phyloP scores from a whole-genome alignment of 805 yeast species.

The Barnettozyma sp. region DNA sequence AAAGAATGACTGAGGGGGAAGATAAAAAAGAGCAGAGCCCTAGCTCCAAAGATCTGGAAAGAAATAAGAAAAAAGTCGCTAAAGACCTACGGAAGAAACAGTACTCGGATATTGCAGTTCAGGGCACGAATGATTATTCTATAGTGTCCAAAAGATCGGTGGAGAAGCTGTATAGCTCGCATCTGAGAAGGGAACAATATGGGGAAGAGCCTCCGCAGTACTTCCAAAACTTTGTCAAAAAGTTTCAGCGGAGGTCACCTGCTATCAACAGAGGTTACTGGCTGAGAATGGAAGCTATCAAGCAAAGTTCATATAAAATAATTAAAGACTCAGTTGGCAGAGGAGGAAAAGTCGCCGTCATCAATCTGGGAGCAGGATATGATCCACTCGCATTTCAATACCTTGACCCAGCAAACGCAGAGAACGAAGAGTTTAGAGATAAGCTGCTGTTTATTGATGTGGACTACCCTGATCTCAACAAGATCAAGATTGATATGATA shows the following conservation, averaged over 20 bases:
- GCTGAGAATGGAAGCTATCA: slow-evolving; percentile 68
- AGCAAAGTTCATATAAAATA: slow-evolving; percentile 44
- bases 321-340: slow-evolving; percentile 24
- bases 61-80: slow-evolving; percentile 24
- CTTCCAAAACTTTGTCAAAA: slow-evolving; percentile 62
- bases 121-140: slow-evolving; percentile 78
- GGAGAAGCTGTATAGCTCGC: slow-evolving; percentile 47
- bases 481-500: slow-evolving; percentile 49
- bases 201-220: slow-evolving; percentile 32
- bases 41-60: slow-evolving; percentile 8
- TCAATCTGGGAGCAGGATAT: slow-evolving; percentile 78
- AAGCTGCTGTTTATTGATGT: slow-evolving; percentile 53
- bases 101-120: slow-evolving; percentile 62
- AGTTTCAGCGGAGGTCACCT: slow-evolving; percentile 65
- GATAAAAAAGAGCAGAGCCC: slow-evolving; percentile 2
- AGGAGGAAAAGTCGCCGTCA: slow-evolving; percentile 33
- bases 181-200: slow-evolving; percentile 15
- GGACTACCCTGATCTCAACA: slow-evolving; percentile 66
- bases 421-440: slow-evolving; percentile 26
- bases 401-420: slow-evolving; percentile 28
- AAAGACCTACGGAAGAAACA: slow-evolving; percentile 41
- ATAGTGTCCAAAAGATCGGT: slow-evolving; percentile 80
- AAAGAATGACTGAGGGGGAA: neutral
- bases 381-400: slow-evolving; percentile 54
- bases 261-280: slow-evolving; percentile 80